phyloP scores from a whole-genome alignment of 192 early-diverging fungal genomes.

The Backusella tuberculispora region DNA sequence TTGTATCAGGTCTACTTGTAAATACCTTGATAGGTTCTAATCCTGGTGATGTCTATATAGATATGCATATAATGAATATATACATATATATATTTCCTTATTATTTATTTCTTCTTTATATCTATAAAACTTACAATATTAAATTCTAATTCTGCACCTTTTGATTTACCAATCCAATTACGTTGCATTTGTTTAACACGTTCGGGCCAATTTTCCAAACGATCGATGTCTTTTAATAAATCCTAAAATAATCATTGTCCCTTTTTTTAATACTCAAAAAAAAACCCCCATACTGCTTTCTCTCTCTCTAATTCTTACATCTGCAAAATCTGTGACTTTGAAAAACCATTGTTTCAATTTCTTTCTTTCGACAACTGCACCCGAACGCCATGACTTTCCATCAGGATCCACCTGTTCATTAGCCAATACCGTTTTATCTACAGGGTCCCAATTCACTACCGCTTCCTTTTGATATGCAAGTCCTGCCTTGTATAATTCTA shows the following conservation, averaged over 20 bases:
- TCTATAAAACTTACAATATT: constrained; percentile 33
- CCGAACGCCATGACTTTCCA: constrained; percentile 89
- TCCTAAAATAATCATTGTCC: constrained; percentile 37
- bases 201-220: constrained; percentile 84
- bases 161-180: constrained; percentile 93
- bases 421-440: constrained; percentile 93
- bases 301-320: constrained; percentile 51
- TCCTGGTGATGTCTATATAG: background rate
- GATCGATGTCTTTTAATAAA: constrained; percentile 74
- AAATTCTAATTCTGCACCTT: constrained; percentile 78
- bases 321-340: constrained; percentile 82
- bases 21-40: constrained; percentile 61
- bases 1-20: constrained; percentile 78
- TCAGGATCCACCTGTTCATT: constrained; percentile 93
- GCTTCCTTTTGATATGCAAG: constrained; percentile 90
- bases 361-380: constrained; percentile 86
- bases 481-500: constrained; percentile 74
- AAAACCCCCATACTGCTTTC: background rate
- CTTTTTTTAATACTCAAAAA: background rate
- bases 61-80: background rate
- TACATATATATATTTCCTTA: background rate
- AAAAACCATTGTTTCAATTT: constrained; percentile 94
- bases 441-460: constrained; percentile 96
- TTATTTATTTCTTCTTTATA: background rate
- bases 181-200: constrained; percentile 87